Evolutionary conservation across 768 basidiomycete species (phyloP), one percentile per base, ranked within the genome.

Genomic region (Naganishia antarctica): DNA sequence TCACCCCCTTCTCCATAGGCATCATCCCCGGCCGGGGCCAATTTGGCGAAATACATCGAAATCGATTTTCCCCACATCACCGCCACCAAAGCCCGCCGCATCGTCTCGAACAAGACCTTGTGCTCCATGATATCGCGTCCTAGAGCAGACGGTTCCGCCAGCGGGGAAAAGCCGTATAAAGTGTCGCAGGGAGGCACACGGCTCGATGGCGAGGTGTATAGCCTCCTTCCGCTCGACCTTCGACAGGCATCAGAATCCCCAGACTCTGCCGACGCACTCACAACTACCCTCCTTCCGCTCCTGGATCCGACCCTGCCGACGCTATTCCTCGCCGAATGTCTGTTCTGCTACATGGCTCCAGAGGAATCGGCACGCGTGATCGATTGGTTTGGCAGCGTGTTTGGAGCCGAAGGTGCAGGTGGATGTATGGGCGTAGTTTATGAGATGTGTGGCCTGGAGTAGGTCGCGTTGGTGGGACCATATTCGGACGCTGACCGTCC

Each of bases 21-120:
- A 29, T 51, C 31, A n/a, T 2, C 16, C 18, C 31, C 50, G 18
- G 15, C 15, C 31, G n/a, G 31, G 12, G 50, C 50, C 1, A 50
- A 63, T 31, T 40, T 64, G 18, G 13, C 29, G 40, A 51, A 79
- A 15, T 98, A 96, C 74, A 76, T 96, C 44, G 96, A 99, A 72
- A 77, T 98, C 25, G 96, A 99, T 76, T 94, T 99, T 70, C 82
- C 87, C 0, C 90, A 91, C 72, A 83, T 89, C 49, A 92, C 91
- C 0, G 82, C 81, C 25, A 85, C 84, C 75, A 99, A 99, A 71
- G 73, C 72, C 3, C 70, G 75, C 40, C 68, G 73, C 11, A 77
- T 77, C 60, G 69, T 68, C n/a, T 18, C 60, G 66, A 37, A 71
- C 67, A 50, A 63, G 71, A 11, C 31, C 31, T 37, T 68, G 53